Base-by-base conservation (phyloP, 1,139 yeast genomes). In the Suhomyces chickasaworum region DNA sequence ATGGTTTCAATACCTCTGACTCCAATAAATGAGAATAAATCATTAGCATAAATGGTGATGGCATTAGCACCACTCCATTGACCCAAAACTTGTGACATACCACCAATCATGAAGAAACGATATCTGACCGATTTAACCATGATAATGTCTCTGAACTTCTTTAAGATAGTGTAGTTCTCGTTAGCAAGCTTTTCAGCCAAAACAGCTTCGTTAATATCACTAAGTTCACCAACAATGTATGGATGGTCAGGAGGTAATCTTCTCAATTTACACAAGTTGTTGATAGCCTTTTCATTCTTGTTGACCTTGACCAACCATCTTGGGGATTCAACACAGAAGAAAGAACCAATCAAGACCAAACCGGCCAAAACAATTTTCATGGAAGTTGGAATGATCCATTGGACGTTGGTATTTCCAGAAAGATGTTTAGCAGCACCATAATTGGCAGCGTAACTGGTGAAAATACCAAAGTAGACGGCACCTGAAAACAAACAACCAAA, bases 51-150 rank as follows among this genome's bases (percentile, higher is more conserved):
- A 34, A 59, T 58, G 23, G 64, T 59, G 34, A 60, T 50, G 2
- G 85, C 80, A 52, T 80, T 81, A 18, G 85, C 83, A 42, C 87
- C 87, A 44, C 81, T 69, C 79, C 84, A 80, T 63, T 82, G 86
- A 41, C 83, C 81, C 44, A 82, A 67, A 39, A 82, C 49, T 54
- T 81, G 83, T 7, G 80, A 66, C 46, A 68, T 60, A 33, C 73
- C 60, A 25, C 80, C 72, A 33, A 77, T 63, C 31, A 57, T 58
- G 30, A 77, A 60, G 58, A 83, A 74, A 56, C 80, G 67, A 56
- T 76, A 73, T 48, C 73, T 66, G 48, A 69, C 65, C 37, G 73
- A 71, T 53, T 59, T 71, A 46, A 64, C 69, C 1, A 62, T 41
- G 17, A 72, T 42, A 27, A 78, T 56, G 46, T 75, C 77, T 45